Percentiles rank a stretch among this genome's conserved stretches.
Conservation (phyloP, 441 rosid genomes). For the Euphorbia celastroides region DNA sequence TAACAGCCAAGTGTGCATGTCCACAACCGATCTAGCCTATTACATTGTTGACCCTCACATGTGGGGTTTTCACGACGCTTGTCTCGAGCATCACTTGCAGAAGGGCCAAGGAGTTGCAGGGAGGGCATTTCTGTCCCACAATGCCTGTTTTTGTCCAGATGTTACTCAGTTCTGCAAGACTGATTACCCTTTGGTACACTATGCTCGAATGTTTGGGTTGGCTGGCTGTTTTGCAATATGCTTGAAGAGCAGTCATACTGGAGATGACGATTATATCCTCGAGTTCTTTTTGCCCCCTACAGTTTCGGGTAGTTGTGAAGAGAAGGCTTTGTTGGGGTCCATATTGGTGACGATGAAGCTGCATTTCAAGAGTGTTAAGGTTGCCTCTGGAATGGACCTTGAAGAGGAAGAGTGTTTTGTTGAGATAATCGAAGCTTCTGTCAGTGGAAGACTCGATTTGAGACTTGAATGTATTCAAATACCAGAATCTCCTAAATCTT, state of each 20-base stretch:
- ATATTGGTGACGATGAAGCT: slow-evolving; percentile 69
- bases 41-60: slow-evolving; percentile 80
- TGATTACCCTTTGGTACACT: slow-evolving; percentile 85
- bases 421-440: slow-evolving; percentile 54
- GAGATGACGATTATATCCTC: slow-evolving; percentile 75
- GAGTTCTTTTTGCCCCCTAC: slow-evolving; percentile 76
- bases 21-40: slow-evolving; percentile 75
- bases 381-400: slow-evolving; percentile 62
- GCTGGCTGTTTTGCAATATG: slow-evolving; percentile 73
- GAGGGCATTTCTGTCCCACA: slow-evolving; percentile 67
- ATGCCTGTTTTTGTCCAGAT: slow-evolving; percentile 64
- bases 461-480: slow-evolving; percentile 39
- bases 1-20: slow-evolving; percentile 86
- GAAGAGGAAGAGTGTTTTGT: slow-evolving; percentile 49
- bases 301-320: slow-evolving; percentile 37
- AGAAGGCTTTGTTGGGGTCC: slow-evolving; percentile 52
- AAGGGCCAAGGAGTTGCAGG: slow-evolving; percentile 94
- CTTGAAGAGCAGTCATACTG: slow-evolving; percentile 61
- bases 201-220: slow-evolving; percentile 83
- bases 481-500: slow-evolving; percentile 27
- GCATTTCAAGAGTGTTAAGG: slow-evolving; percentile 69
- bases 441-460: slow-evolving; percentile 37
- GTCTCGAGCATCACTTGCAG: slow-evolving; percentile 89
- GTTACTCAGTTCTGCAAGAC: slow-evolving; percentile 72
- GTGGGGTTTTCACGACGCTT: slow-evolving; percentile 93